phyloP scores from a whole-genome alignment of 202 grass and related monocot genomes.

The Alloteropsis angusta region DNA sequence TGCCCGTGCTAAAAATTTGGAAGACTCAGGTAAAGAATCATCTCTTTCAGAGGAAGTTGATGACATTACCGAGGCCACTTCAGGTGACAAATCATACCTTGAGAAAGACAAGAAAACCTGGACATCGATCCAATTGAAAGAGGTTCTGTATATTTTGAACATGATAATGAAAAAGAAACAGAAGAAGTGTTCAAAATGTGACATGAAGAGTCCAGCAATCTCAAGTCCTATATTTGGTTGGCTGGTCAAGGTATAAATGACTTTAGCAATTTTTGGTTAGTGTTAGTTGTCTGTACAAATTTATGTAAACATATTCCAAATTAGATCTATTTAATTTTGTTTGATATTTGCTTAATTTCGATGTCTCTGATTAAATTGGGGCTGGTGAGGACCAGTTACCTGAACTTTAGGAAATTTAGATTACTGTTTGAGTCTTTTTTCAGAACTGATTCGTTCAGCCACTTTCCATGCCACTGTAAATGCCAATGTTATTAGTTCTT shows the following conservation, averaged over 20 bases:
- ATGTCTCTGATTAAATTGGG: background rate
- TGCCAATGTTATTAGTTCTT: background rate
- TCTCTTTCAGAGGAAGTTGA: constrained; percentile 14
- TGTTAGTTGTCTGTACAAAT: background rate
- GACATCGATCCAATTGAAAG: constrained; percentile 70
- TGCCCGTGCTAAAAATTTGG: constrained; percentile 50
- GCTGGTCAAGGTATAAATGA: constrained; percentile 63
- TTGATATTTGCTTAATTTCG: background rate
- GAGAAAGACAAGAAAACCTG: constrained; percentile 33
- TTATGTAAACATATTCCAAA: background rate
- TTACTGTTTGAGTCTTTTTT: background rate
- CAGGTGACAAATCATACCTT: constrained; percentile 4
- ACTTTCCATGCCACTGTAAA: background rate
- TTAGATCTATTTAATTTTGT: background rate
- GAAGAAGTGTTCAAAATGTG: constrained; percentile 60
- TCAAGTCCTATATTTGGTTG: constrained; percentile 65
- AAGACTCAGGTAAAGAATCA: constrained; percentile 20
- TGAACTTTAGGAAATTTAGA: background rate
- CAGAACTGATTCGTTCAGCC: background rate
- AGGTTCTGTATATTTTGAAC: constrained; percentile 47
- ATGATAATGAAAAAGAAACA: constrained; percentile 47
- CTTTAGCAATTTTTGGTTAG: background rate
- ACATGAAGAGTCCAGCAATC: constrained; percentile 50
- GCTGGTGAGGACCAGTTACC: background rate
- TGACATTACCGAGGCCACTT: constrained; percentile 3